These are phyloP conservation scores for Vanrija sp. DNA, from an alignment of 1,284 basidiomycete genomes.

Conservation along the genomic window DNA sequence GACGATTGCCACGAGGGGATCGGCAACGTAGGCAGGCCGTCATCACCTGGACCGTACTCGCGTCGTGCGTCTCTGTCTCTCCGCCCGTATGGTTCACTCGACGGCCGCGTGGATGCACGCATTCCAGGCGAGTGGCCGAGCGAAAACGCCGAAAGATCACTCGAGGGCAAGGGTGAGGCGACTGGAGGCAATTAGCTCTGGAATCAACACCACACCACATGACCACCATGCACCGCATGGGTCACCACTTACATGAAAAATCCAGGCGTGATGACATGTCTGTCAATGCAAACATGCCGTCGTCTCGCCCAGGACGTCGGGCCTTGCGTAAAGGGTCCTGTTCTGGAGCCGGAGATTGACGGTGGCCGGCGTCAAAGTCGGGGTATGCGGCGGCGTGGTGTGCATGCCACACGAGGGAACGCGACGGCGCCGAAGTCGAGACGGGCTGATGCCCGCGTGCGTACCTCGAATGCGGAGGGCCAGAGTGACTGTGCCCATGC, in stretches of 20 bases:
- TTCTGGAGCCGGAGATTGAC: neutral
- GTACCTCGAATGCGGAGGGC: too few relatives aligned
- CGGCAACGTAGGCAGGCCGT: constrained; percentile 16
- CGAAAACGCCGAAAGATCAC: constrained; percentile 36
- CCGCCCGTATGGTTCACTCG: neutral
- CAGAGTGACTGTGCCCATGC: too few relatives aligned
- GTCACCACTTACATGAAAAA: constrained; percentile 4
- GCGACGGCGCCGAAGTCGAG: neutral
- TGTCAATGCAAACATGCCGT: constrained; percentile 3
- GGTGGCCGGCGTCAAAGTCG: neutral
- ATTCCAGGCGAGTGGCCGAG: constrained; percentile 13
- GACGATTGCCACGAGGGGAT: constrained; percentile 38
- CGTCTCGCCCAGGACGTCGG: constrained; percentile 16
- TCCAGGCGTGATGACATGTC: constrained; percentile 13
- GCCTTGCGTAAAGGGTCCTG: constrained; percentile 7
- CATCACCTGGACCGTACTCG: constrained; percentile 14
- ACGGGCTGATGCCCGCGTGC: too few relatives aligned
- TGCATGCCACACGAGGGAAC: neutral
- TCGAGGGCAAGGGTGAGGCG: constrained; percentile 20
- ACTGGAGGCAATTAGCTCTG: constrained; percentile 7
- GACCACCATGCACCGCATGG: neutral
- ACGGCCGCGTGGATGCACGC: neutral
- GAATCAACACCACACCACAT: neutral
- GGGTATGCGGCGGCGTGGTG: neutral
- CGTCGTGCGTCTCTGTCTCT: constrained; percentile 8